Base-by-base conservation (phyloP, 768 basidiomycete genomes). In the Leucosporidium creatinivorum region DNA sequence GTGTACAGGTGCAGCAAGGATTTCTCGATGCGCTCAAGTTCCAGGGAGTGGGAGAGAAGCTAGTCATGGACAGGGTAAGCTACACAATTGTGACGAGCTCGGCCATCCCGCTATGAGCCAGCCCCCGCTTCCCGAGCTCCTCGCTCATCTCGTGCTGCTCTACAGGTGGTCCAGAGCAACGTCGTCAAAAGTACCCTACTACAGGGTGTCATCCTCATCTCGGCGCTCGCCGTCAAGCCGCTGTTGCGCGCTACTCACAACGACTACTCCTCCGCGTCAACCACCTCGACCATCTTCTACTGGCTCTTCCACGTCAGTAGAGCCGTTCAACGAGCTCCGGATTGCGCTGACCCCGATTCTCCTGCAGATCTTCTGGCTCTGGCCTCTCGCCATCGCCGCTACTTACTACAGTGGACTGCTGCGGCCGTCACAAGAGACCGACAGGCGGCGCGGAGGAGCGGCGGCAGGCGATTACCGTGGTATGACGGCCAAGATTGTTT, bases 351-450 rank as follows among this genome's bases (percentile, higher is more conserved):
- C 19, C 12, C 52, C 33, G 2, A 28, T 19, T 26, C 47, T 23
- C 26, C 70, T 89, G 88, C 87, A 86, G 74, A 78, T 84, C 12
- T 78, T 93, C 49, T 93, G 90, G 89, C 78, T 93, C 5, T 78
- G 88, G 25, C 91, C 91, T 0, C 83, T 92, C 61, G 82, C 91
- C 12, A 86, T 86, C 2, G 78, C 79, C 30, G 89, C 90, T 17
- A 83, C 91, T 64, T 91, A 91, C 78, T 81, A 91, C 55, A 93
- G 92, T 72, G 91, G 74, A 6, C 26, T 75, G 30, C 55, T 75
- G n/a, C 62, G 67, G n/a, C 61, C 68, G 9, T 48, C 62, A 17
- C 54, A 57, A n/a, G 63, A 69, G 52, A 61, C 64, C 21, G 62
- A 68, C 52, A n/a, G 62, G 55, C 31, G 70, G 17, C 31, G 68